Evolutionary conservation across 2,329 filamentous ascomycete species (phyloP).

Genomic region (Bimuria novae-zelandiae): DNA sequence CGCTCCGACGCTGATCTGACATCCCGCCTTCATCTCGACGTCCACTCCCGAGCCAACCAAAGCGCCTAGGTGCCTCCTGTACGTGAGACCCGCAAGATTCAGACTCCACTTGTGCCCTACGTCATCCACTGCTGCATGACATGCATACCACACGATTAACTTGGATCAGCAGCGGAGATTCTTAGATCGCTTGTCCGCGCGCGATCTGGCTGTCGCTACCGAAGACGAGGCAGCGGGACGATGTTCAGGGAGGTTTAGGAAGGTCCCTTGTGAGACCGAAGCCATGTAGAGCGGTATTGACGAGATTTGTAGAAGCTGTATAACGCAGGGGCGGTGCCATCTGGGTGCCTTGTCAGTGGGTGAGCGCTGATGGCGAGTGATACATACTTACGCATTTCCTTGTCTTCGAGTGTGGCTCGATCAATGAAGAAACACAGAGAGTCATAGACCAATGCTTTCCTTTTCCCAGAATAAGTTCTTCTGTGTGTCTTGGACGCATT

Average conservation of each 20-base stretch:
- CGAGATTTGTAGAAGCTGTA: background rate
- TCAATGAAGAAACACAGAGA: too few species aligned
- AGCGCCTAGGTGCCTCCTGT: too few species aligned
- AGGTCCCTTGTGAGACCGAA: background rate
- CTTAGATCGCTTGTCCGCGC: background rate
- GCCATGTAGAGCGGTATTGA: slow-evolving; percentile 2
- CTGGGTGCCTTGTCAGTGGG: too few species aligned
- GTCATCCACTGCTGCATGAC: background rate
- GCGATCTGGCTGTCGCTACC: slow-evolving; percentile 2
- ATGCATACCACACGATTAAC: background rate
- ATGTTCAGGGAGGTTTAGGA: background rate
- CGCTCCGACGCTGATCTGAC: background rate
- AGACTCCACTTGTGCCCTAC: slow-evolving; percentile 2
- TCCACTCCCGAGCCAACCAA: slow-evolving; percentile 4
- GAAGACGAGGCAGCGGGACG: slow-evolving; percentile 3
- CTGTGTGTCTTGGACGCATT: too few species aligned
- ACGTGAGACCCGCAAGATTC: background rate
- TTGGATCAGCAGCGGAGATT: background rate
- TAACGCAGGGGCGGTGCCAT: slow-evolving; percentile 6
- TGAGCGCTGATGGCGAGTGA: too few species aligned
- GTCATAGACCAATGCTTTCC: too few species aligned
- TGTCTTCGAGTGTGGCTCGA: too few species aligned
- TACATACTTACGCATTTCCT: too few species aligned
- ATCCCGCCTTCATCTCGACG: background rate
- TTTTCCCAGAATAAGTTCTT: too few species aligned